Evolutionary conservation across 2,329 filamentous ascomycete species (phyloP).

Genomic region (Arthrobotrys iridis): DNA sequence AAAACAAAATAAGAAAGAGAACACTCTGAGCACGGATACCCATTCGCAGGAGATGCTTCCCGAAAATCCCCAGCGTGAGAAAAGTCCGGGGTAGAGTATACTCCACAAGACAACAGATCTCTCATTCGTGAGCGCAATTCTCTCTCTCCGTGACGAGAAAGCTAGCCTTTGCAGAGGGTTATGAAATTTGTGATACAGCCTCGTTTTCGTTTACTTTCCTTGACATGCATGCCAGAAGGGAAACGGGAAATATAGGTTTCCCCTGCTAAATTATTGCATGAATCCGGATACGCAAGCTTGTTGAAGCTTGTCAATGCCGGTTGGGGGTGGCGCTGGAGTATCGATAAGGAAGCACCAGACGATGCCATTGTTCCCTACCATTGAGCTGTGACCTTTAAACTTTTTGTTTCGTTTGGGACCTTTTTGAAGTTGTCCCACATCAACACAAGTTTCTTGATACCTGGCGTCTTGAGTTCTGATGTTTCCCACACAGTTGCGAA

Average conservation of each 20-base stretch:
- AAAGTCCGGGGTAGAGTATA: constrained; percentile 20
- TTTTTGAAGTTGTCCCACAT: neutral
- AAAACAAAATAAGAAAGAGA: neutral
- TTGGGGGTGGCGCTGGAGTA: constrained; percentile 15
- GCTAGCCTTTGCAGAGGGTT: neutral
- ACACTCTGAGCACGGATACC: constrained; percentile 38
- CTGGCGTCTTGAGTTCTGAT: neutral
- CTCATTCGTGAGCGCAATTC: constrained; percentile 4
- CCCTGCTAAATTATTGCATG: constrained; percentile 7
- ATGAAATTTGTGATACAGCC: constrained; percentile 19
- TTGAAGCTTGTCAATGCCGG: constrained; percentile 19
- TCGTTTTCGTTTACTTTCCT: too few species aligned
- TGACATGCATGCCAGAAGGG: constrained; percentile 4
- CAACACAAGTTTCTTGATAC: constrained; percentile 5
- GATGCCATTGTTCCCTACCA: neutral
- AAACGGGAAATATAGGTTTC: neutral
- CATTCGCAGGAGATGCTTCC: constrained; percentile 20
- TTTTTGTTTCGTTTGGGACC: neutral
- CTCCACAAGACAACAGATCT: constrained; percentile 1
- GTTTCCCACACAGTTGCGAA: neutral
- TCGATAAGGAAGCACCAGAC: constrained; percentile 19
- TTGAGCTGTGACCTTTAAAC: neutral
- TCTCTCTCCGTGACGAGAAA: neutral
- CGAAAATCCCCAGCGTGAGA: constrained; percentile 10
- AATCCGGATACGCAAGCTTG: constrained; percentile 13